phyloP scores from a whole-genome alignment of 2,329 filamentous ascomycete species.

The Ophiostoma angusticollis region DNA sequence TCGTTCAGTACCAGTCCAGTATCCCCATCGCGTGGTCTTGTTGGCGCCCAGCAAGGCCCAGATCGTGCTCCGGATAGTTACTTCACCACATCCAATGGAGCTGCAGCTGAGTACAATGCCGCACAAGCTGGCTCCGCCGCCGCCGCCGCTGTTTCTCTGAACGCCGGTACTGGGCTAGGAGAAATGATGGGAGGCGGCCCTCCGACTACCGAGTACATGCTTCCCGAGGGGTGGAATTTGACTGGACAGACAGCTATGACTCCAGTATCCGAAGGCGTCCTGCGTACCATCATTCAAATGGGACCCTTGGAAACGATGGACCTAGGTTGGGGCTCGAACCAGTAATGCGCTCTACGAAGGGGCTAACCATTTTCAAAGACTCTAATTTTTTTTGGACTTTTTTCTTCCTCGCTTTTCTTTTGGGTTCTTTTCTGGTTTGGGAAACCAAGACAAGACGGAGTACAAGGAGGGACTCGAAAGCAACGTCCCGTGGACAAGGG shows the following conservation, averaged over 20 bases:
- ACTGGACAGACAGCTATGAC: conserved; percentile 34
- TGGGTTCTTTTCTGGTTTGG: background rate
- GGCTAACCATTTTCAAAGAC: too few species aligned
- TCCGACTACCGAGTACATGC: conserved; percentile 25
- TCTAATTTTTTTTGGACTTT: background rate
- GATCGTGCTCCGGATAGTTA: conserved; percentile 25
- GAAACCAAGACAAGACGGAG: background rate
- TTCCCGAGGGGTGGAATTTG: conserved; percentile 32
- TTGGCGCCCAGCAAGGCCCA: conserved; percentile 7
- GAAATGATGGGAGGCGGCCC: conserved; percentile 19
- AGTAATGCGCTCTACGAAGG: too few species aligned
- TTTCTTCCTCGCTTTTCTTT: background rate
- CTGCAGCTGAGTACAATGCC: conserved; percentile 9
- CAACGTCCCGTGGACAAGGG: too few species aligned
- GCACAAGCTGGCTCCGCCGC: conserved; percentile 14
- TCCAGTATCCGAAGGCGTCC: conserved; percentile 43
- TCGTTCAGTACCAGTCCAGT: conserved; percentile 42
- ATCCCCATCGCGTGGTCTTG: conserved; percentile 18
- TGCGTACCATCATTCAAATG: conserved; percentile 45
- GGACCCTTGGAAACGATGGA: conserved; percentile 50
- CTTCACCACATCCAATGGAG: conserved; percentile 21
- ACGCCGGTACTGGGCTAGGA: background rate
- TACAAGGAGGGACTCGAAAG: background rate
- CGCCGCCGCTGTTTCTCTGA: background rate
- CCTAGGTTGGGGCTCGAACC: conserved; percentile 29